Evolutionary conservation across 2,329 filamentous ascomycete genomes (phyloP).

Genomic region (Zymoseptoria pseudotritici): DNA sequence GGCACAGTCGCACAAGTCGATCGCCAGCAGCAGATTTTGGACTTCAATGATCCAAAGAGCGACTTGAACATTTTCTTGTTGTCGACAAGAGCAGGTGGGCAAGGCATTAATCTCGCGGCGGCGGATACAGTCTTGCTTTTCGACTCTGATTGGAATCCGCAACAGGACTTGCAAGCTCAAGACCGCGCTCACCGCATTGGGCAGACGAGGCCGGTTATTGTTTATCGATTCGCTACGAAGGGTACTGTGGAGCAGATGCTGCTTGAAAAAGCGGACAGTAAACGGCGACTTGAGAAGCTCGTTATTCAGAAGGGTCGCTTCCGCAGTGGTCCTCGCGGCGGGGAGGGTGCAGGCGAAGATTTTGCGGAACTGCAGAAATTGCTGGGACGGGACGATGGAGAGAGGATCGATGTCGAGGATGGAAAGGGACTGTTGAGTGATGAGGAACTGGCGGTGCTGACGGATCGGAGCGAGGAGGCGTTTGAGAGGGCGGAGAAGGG

Average conservation of each 20-base stretch:
- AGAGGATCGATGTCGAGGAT: slow-evolving; percentile 51
- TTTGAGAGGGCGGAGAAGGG: slow-evolving; percentile 71
- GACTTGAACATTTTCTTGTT: slow-evolving; percentile 68
- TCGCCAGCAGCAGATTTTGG: slow-evolving; percentile 42
- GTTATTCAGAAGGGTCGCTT: slow-evolving; percentile 93
- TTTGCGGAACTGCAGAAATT: slow-evolving; percentile 42
- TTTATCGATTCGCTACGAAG: slow-evolving; percentile 89
- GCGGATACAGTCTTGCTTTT: slow-evolving; percentile 92
- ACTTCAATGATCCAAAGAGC: slow-evolving; percentile 39
- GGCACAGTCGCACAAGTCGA: slow-evolving; percentile 68
- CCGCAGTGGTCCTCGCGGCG: slow-evolving; percentile 40
- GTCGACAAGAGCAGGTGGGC: slow-evolving; percentile 83
- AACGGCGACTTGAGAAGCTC: slow-evolving; percentile 84
- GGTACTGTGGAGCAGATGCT: slow-evolving; percentile 86
- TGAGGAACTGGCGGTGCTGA: slow-evolving; percentile 67
- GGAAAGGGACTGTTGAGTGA: slow-evolving; percentile 64
- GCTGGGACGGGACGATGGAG: slow-evolving; percentile 56
- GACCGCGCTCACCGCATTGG: slow-evolving; percentile 93
- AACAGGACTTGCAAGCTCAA: slow-evolving; percentile 93
- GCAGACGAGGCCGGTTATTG: slow-evolving; percentile 82
- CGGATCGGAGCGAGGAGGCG: slow-evolving; percentile 64
- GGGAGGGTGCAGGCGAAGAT: slow-evolving; percentile 45
- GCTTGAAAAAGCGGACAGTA: slow-evolving; percentile 80
- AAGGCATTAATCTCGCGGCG: slow-evolving; percentile 87
- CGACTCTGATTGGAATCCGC: slow-evolving; percentile 88